Percentiles rank a stretch among this genome's conserved stretches.
These are phyloP conservation scores for Picochlorum sp. DNA, from an alignment of 139 green algal genomes.

Conservation along the genomic window DNA sequence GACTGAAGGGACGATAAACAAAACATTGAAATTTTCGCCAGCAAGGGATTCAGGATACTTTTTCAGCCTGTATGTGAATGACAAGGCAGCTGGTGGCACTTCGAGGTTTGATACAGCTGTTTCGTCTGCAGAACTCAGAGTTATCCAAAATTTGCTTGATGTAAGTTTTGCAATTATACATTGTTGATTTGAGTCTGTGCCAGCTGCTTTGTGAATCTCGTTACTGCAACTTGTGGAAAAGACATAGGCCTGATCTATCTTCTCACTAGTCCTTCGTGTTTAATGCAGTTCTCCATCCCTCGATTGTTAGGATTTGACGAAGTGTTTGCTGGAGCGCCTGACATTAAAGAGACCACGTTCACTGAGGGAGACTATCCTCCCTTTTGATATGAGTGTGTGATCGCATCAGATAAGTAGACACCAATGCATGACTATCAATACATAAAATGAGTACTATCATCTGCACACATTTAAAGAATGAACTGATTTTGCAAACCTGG, in stretches of 20 bases:
- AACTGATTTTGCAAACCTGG: no score
- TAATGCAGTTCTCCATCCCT: constrained; percentile 19
- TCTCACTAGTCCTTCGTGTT: background rate
- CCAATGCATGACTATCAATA: no score
- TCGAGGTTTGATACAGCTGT: constrained; percentile 9
- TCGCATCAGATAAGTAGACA: no score
- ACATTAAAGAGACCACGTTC: background rate
- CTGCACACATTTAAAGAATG: no score
- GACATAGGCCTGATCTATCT: background rate
- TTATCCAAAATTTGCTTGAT: constrained; percentile 10
- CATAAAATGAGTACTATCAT: no score
- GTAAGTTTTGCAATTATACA: background rate
- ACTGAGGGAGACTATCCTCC: background rate
- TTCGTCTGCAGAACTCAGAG: constrained; percentile 6
- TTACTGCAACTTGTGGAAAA: no score
- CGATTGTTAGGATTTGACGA: constrained; percentile 26
- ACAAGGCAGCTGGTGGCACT: background rate
- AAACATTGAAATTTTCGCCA: background rate
- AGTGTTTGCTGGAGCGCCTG: constrained; percentile 11
- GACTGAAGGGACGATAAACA: background rate
- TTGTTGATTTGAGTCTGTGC: no score
- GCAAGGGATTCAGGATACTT: constrained; percentile 10
- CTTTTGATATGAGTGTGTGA: no score
- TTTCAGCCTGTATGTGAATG: constrained; percentile 9
- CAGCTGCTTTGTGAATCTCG: no score